These are phyloP conservation scores for Aureobasidium sp. DNA, from an alignment of 2,329 filamentous ascomycete genomes.

Conservation along the genomic window DNA sequence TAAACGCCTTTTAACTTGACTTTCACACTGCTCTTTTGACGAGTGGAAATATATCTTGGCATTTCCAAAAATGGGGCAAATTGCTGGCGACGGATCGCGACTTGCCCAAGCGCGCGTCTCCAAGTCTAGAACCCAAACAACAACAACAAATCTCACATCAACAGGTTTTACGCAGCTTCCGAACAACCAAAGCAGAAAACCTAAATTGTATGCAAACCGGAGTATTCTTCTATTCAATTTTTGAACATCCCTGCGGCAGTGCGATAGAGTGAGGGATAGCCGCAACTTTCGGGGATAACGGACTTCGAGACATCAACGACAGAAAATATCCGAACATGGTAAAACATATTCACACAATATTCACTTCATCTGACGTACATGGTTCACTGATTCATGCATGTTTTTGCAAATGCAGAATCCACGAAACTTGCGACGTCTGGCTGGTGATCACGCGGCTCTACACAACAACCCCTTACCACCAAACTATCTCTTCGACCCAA, in stretches of 20 bases:
- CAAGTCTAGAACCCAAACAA: not conserved
- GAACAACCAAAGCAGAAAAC: not conserved
- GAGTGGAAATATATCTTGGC: not conserved
- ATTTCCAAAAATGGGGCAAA: not conserved
- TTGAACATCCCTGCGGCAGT: not conserved
- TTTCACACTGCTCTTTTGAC: not conserved
- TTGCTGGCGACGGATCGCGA: not conserved
- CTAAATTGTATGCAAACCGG: not conserved
- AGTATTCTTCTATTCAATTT: not conserved
- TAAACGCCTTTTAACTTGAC: not conserved
- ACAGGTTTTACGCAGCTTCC: not conserved
- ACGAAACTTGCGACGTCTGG: constrained; percentile 47
- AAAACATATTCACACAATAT: not conserved
- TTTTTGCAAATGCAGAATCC: constrained; percentile 31
- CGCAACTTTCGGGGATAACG: not conserved
- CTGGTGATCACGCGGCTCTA: constrained; percentile 49
- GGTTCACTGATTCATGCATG: not conserved
- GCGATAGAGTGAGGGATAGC: not conserved
- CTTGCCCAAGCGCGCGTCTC: not conserved
- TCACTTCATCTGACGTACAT: not conserved
- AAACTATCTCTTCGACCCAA: constrained; percentile 50
- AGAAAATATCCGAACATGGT: not conserved
- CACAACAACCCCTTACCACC: constrained; percentile 48
- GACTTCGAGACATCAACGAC: not conserved
- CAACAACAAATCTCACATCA: constrained; percentile 2